Base-by-base conservation (phyloP, 2,329 filamentous ascomycete genomes). In the Akanthomyces muscarius region DNA sequence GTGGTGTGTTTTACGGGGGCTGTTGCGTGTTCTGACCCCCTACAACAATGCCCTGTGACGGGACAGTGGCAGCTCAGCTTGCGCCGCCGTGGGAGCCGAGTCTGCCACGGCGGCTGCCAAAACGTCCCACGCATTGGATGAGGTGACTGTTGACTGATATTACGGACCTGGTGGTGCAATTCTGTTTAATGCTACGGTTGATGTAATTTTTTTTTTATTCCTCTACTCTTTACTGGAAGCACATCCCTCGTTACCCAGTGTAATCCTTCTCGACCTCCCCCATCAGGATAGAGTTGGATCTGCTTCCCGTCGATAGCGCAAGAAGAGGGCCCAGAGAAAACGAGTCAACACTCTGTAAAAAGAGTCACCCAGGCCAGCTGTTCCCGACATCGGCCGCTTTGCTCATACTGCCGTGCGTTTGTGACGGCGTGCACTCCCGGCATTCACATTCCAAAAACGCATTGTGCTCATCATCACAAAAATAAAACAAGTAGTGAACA, bases 361-460 rank as follows among this genome's bases (percentile, higher is more conserved):
- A 30, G 8, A 42, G 41, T 42, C 23, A 28, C 7, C 25, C 16
- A 50, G 38, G 11, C 6, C 47, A 28, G 7, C 5, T 23, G 23
- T 14, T 5, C 44, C 44, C 57, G 57, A 48, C 57, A 60, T 60
- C 47, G 57, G 57, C 47, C n/a, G 23, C n/a, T 7, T 55, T 41
- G 16, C 52, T 55, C 52, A 57, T 55, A 30, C 33, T 48, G 23
- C 23, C 18, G 8, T 16, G 6, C 11, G 10, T 33, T 30, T 30
- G 18, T 57, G 28, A 25, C 54, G 41, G 18, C n/a, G 38, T 36
- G 38, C 38, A 16, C 16, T 11, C 5, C 30, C 50, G 18, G 23
- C 23, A 8, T 14, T 25, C 23, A 13, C 30, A 33, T 30, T 38
- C n/a, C 28, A 53, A 14, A 6, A 21, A 11, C 16, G 21, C 25